Percentiles rank a stretch among this genome's conserved stretches.
Conservation (phyloP, 2,329 filamentous ascomycete genomes). For the Xylariomycetidae sp. region DNA sequence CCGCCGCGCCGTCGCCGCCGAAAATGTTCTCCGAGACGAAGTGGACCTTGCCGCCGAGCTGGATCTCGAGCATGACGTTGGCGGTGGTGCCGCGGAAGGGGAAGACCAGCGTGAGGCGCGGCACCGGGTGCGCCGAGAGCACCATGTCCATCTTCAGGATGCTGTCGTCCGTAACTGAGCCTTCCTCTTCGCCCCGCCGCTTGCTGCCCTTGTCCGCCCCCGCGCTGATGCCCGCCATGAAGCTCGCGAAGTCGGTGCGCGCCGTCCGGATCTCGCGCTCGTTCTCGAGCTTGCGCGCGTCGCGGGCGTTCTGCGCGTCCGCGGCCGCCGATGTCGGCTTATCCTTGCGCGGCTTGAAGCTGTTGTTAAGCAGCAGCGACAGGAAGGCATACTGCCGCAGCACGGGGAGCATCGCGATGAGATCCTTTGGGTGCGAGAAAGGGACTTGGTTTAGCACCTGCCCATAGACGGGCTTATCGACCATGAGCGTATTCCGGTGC, state of each 20-base stretch:
- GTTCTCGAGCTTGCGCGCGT: too few relatives aligned
- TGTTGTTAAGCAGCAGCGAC: conserved; percentile 56
- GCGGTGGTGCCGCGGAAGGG: conserved; percentile 43
- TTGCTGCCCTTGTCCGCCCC: background rate
- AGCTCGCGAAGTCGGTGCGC: conserved; percentile 15
- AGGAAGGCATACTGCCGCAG: conserved; percentile 72
- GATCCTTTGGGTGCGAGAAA: conserved; percentile 72
- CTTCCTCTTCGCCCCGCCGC: conserved; percentile 18
- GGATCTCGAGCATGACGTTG: conserved; percentile 52
- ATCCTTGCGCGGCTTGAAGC: conserved; percentile 40
- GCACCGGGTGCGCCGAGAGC: conserved; percentile 43
- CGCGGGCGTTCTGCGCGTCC: too few relatives aligned
- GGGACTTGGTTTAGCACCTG: conserved; percentile 61
- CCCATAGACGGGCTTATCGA: conserved; percentile 69
- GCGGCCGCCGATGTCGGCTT: conserved; percentile 16
- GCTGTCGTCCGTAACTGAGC: background rate
- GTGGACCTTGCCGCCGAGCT: conserved; percentile 52
- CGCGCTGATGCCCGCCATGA: conserved; percentile 10
- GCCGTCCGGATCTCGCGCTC: conserved; percentile 15
- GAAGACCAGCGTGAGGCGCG: conserved; percentile 47
- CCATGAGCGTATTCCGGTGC: conserved; percentile 57
- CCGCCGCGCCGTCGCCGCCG: too few relatives aligned
- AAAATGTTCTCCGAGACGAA: conserved; percentile 54
- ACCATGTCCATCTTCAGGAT: conserved; percentile 41
- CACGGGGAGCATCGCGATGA: conserved; percentile 66